These are phyloP conservation scores for Anaeramoeba flamelloides DNA, from an alignment of 78 protist genomes.

Conservation along the genomic window DNA sequence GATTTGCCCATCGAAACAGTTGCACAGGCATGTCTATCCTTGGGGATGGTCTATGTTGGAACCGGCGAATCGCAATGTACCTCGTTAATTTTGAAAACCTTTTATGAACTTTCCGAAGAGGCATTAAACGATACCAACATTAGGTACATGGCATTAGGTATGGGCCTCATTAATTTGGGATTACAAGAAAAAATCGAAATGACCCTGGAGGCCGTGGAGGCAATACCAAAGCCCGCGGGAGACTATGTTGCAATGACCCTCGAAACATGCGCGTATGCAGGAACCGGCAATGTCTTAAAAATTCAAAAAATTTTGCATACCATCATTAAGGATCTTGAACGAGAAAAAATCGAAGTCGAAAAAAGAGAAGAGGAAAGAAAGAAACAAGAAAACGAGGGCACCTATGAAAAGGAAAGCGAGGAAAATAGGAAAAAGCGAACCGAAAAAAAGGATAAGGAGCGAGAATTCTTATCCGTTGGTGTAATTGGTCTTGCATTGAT, in stretches of 20 bases:
- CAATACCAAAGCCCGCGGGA: constrained; percentile 30
- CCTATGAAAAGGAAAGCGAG: too few species aligned
- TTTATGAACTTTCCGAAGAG: too few species aligned
- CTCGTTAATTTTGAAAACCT: too few species aligned
- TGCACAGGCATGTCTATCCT: constrained; percentile 47
- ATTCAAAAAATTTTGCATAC: constrained; percentile 43
- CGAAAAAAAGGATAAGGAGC: constrained; percentile 1
- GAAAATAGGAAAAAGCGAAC: neutral
- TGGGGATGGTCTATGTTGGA: constrained; percentile 76
- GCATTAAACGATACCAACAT: too few species aligned
- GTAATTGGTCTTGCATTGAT: constrained; percentile 71
- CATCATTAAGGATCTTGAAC: constrained; percentile 50
- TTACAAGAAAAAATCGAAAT: constrained; percentile 51
- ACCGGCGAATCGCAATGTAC: too few species aligned
- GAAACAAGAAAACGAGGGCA: too few species aligned
- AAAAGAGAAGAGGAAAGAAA: constrained; percentile 27
- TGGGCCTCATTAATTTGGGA: constrained; percentile 62
- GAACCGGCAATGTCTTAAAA: constrained; percentile 83
- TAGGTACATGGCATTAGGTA: constrained; percentile 41
- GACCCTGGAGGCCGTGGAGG: constrained; percentile 49
- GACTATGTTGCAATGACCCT: constrained; percentile 44
- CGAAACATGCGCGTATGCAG: constrained; percentile 84
- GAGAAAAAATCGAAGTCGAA: constrained; percentile 54
- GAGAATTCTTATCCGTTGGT: constrained; percentile 43
- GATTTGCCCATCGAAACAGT: constrained; percentile 45